Base-by-base conservation (phyloP, 139 green algal genomes). In the Dunaliella primolecta region DNA sequence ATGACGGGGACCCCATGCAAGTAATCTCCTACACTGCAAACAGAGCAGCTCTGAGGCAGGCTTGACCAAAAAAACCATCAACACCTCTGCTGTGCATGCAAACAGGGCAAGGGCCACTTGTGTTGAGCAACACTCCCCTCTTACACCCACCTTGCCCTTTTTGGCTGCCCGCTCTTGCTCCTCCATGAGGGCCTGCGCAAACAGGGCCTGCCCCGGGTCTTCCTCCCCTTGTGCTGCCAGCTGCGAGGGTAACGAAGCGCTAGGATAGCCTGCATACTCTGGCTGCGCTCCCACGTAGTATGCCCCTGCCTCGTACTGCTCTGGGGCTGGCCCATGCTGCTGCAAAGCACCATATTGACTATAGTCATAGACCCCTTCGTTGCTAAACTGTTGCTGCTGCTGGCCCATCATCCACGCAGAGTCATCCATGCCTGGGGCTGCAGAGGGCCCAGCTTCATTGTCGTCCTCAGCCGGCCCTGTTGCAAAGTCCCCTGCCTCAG, bases 161-260 rank as follows among this genome's bases (percentile, higher is more conserved):
- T 88, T 87, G 1, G 82, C 82, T 11, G 89, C 89, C 2, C 86
- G 86, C 24, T 89, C 81, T 23, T 84, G 71, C 80, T 94, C 92
- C 35, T 86, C 91, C 3, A 85, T 85, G 64, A 94, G 76, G 0
- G 91, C 90, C 64, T 89, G 85, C 72, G 86, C 81, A 55, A 94
- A 75, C 70, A 92, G 70, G 0, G 88, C 83, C 55, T 90, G 82
- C 0, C 76, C 79, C 56, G 0, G 81, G 56, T 36, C 83, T 3
- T 29, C 85, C 70, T 55, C 7, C 0, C 1, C 29, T 29, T 46
- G 23, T 3, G 25, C 24, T 21, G 37, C 35, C 74, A 64, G 46
- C 46, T 64, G 46, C 46, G 7, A 64, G 46, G 46, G 7, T 15
- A 64, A 64, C 46, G 7, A 7, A 25, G 46, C 46, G 7, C 7